phyloP scores from a whole-genome alignment of 352 stramenopile species.

The Aphanomyces astaci region DNA sequence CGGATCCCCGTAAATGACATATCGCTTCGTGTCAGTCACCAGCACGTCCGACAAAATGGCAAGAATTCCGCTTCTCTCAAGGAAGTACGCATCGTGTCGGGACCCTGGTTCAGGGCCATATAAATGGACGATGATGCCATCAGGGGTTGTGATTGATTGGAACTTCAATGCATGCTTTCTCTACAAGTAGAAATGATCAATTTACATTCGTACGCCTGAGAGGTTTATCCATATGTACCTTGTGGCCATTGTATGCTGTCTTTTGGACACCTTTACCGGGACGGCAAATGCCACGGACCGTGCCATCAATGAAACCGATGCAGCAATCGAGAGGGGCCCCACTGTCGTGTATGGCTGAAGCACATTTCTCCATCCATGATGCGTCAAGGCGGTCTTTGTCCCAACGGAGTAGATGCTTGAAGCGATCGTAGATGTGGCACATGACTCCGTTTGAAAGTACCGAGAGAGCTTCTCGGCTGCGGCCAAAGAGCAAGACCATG shows the following conservation, averaged over 20 bases:
- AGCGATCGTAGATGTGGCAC: not conserved
- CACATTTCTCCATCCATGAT: not conserved
- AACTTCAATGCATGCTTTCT: slow-evolving; percentile 2
- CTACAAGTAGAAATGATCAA: not conserved
- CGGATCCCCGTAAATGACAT: slow-evolving; percentile 3
- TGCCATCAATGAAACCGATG: slow-evolving; percentile 3
- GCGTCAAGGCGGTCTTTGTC: not conserved
- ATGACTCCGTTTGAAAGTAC: too few species aligned
- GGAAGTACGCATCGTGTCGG: not conserved
- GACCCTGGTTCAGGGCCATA: not conserved
- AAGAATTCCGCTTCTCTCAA: not conserved
- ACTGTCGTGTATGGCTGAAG: not conserved
- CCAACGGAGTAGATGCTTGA: not conserved
- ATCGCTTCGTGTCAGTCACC: not conserved
- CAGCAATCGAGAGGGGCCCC: not conserved
- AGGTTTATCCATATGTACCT: not conserved
- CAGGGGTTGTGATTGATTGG: not conserved
- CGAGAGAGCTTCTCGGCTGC: not conserved
- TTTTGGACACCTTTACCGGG: not conserved
- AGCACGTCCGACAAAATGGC: not conserved
- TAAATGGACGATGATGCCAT: not conserved
- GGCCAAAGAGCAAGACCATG: slow-evolving; percentile 4
- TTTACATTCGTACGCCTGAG: not conserved
- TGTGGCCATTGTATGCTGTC: not conserved
- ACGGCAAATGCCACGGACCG: not conserved